A percentile compares a stretch with the other conserved stretches of the same genome.
These are phyloP conservation scores for Pichia sp. DNA, from an alignment of 1,139 yeast genomes.

Conservation along the genomic window DNA sequence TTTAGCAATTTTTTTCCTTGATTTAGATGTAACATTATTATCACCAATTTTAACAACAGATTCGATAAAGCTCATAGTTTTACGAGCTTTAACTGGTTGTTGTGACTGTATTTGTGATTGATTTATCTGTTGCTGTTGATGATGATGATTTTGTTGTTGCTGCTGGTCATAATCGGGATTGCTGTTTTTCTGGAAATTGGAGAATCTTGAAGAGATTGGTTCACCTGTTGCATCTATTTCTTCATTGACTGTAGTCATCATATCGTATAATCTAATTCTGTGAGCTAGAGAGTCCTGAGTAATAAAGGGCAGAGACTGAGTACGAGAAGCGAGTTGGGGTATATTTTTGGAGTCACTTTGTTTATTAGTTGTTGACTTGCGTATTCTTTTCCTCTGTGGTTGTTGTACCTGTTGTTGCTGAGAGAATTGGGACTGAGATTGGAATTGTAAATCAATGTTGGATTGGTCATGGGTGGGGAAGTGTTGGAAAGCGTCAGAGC, in stretches of 20 bases:
- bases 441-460: background rate
- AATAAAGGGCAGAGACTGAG: conserved; percentile 29
- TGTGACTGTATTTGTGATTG: conserved; percentile 8
- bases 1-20: conserved; percentile 8
- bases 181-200: conserved; percentile 22
- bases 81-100: conserved; percentile 25
- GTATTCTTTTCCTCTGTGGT: conserved; percentile 12
- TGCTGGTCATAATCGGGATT: background rate
- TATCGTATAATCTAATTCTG: conserved; percentile 26
- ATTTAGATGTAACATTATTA: conserved; percentile 13
- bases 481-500: conserved; percentile 1
- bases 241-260: conserved; percentile 14
- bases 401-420: conserved; percentile 4
- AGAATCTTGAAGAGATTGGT: conserved; percentile 26
- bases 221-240: conserved; percentile 22
- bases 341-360: background rate
- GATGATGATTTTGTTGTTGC: background rate
- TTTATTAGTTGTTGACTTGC: conserved; percentile 2
- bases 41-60: conserved; percentile 28
- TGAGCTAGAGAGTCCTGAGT: conserved; percentile 27
- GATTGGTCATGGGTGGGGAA: background rate
- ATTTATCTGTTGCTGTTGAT: background rate
- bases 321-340: conserved; percentile 28
- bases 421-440: background rate
- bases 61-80: conserved; percentile 25